Conservation (phyloP, 2,329 filamentous ascomycete species). For the Trichoderma endophyticum region DNA sequence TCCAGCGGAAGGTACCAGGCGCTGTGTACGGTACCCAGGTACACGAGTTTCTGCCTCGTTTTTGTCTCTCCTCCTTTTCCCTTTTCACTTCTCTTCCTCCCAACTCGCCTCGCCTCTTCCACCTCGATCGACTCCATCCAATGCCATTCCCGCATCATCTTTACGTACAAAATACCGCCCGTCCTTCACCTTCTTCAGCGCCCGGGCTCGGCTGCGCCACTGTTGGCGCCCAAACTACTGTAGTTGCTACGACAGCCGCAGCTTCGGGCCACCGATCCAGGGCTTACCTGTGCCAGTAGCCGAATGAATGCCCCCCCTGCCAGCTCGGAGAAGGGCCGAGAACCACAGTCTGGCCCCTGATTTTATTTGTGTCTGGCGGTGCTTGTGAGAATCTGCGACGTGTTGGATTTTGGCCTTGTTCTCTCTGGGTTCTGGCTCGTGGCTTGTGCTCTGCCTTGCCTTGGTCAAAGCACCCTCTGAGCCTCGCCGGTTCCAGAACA, state of each 20-base stretch:
- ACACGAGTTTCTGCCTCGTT: neutral
- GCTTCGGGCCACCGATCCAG: neutral
- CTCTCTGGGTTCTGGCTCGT: neutral
- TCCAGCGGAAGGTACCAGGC: neutral
- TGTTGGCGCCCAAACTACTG: conserved; percentile 7
- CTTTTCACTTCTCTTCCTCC: neutral
- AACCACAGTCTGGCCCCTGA: neutral
- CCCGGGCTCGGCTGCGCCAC: conserved; percentile 5
- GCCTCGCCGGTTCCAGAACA: neutral
- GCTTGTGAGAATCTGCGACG: neutral
- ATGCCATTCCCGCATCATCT: neutral
- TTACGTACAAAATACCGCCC: neutral
- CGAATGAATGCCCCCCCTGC: neutral
- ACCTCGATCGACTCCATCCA: neutral
- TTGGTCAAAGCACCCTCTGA: neutral
- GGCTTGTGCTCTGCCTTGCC: neutral
- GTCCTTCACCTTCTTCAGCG: neutral
- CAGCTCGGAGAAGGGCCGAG: conserved; percentile 11
- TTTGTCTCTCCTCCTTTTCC: neutral
- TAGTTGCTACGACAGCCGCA: neutral
- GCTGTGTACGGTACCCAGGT: neutral
- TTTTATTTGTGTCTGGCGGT: neutral
- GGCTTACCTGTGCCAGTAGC: neutral
- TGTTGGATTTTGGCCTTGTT: neutral
- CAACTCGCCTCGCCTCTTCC: neutral